Base-by-base conservation (phyloP, 2,329 filamentous ascomycete genomes). In the Nemania bipapillata region DNA sequence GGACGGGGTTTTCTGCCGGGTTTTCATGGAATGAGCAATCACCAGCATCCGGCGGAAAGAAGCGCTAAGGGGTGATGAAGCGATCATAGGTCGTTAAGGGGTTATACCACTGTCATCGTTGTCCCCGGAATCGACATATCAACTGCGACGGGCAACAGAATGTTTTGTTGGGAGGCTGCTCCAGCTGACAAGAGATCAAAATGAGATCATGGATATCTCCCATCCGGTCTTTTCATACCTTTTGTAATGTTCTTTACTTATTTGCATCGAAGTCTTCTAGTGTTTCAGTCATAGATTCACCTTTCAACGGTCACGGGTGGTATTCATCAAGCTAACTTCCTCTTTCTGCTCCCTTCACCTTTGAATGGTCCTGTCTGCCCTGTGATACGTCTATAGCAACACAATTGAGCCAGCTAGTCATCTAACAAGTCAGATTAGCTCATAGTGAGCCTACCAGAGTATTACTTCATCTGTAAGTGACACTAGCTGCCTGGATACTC, bases 161-260 rank as follows among this genome's bases (percentile, higher is more conserved):
- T 73, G 70, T 69, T 74, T 72, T 45, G 70, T 72, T 65, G 71
- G 73, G 68, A 69, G 66, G 63, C 68, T 69, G 59, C 59, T 59
- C 65, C 22, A 70, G 70, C 71, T 66, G 60, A 69, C 69, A 72
- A 72, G 70, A 68, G 68, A 69, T 65, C 70, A 66, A 72, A 73
- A 73, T 68, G 71, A 75, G 62, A 65, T 69, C 66, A 71, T 73
- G 73, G 74, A 74, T 70, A 75, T 74, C 74, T 74, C 72, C 70
- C 74, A 72, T 71, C 70, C 72, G 74, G 75, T 75, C 74, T 73
- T 77, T 77, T 76, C 73, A 73, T 76, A 75, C 64, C 64, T 70
- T 72, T 76, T 77, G 74, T 77, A 77, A 77, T 77, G 74, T 76
- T 76, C 68, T 74, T 75, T 70, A 72, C 65, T 76, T 73, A 71